Conservation (phyloP, 2,329 filamentous ascomycete species). For the Conoideocrella luteorostrata region DNA sequence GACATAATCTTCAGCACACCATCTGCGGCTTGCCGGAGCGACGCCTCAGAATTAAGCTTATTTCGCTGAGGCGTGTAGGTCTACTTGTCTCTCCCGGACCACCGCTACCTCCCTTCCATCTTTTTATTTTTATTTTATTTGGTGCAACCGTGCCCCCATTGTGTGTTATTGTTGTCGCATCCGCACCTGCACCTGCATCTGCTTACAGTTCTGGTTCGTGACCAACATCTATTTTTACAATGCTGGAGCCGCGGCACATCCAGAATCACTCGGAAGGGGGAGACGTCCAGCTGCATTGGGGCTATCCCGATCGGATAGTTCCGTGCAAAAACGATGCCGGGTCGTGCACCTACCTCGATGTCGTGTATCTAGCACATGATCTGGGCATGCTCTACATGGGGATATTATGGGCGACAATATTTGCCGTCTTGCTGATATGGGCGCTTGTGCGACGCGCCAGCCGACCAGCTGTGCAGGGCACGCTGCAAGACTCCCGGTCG, state of each 20-base stretch:
- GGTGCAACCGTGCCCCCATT: no score
- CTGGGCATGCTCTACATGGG: slow-evolving; percentile 43
- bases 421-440: slow-evolving; percentile 38
- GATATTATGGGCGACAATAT: slow-evolving; percentile 42
- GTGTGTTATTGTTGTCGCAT: no score
- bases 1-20: background rate
- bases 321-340: slow-evolving; percentile 40
- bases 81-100: no score
- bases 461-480: slow-evolving; percentile 15
- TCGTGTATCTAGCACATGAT: slow-evolving; percentile 44
- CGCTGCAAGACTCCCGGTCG: slow-evolving; percentile 10
- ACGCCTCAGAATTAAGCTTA: no score
- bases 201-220: no score
- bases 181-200: no score
- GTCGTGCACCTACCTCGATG: slow-evolving; percentile 45
- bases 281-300: slow-evolving; percentile 37
- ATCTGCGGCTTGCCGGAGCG: no score
- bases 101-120: no score
- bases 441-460: slow-evolving; percentile 21
- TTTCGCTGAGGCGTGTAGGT: no score
- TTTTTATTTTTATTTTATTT: no score
- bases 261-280: slow-evolving; percentile 33
- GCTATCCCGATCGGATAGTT: slow-evolving; percentile 37
- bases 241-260: slow-evolving; percentile 29
- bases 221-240: no score